Percentiles rank a stretch among this genome's conserved stretches.
Conservation (phyloP, 176 grass and related monocot species). For the Raddia distichophylla region DNA sequence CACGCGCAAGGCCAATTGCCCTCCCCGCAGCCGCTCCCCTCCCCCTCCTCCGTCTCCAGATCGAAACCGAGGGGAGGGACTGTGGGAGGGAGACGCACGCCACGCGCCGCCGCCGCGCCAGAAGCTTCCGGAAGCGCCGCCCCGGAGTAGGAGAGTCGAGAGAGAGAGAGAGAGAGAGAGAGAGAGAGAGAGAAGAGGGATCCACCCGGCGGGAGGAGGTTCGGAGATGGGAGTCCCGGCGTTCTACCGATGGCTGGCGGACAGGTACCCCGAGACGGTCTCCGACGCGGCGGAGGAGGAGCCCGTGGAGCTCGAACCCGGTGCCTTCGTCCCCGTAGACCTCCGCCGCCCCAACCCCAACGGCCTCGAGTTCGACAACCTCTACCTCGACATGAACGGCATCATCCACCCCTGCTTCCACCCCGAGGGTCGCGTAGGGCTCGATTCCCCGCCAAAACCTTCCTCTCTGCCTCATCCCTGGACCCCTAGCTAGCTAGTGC, state of each 20-base stretch:
- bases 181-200: constrained; percentile 13
- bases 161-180: constrained; percentile 18
- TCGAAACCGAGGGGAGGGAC: constrained; percentile 40
- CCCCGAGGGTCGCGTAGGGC: constrained; percentile 78
- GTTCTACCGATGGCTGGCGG: constrained; percentile 97
- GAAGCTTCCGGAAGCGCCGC: constrained; percentile 38
- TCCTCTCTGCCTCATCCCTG: neutral
- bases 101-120: constrained; percentile 25
- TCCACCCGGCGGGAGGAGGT: constrained; percentile 19
- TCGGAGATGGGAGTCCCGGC: constrained; percentile 89
- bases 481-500: neutral
- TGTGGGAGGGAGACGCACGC: neutral
- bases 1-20: neutral
- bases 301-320: constrained; percentile 62
- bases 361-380: constrained; percentile 96
- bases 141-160: constrained; percentile 38
- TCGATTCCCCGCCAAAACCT: neutral
- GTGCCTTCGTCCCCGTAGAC: constrained; percentile 79
- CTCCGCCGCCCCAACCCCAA: constrained; percentile 80
- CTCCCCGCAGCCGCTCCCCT: constrained; percentile 2
- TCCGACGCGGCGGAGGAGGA: constrained; percentile 81
- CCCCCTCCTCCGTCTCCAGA: constrained; percentile 25
- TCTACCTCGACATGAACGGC: constrained; percentile 96
- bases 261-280: constrained; percentile 76
- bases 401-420: constrained; percentile 99